Evolutionary conservation across 768 basidiomycete genomes (phyloP).

Genomic region (Clitopilus hobsonii): DNA sequence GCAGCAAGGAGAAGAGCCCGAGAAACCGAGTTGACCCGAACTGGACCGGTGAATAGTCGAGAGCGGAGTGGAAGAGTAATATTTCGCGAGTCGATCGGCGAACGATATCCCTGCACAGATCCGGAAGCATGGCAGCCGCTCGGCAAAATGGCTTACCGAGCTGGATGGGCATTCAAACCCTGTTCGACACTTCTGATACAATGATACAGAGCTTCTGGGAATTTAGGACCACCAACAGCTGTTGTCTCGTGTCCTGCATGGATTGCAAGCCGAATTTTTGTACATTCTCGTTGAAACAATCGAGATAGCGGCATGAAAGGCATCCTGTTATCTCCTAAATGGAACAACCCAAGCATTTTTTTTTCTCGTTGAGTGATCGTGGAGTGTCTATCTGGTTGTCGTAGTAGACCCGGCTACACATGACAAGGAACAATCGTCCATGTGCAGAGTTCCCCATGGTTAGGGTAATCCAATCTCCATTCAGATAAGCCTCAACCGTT

Average conservation of each 20-base stretch:
- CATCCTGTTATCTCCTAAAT: not conserved
- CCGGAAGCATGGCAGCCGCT: not conserved
- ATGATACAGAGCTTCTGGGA: too few relatives aligned
- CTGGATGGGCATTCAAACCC: too few relatives aligned
- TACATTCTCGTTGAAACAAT: not conserved
- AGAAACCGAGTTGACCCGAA: too few relatives aligned
- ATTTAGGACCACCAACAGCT: not conserved
- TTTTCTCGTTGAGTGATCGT: not conserved
- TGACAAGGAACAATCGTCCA: not conserved
- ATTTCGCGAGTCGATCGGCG: not conserved
- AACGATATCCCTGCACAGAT: too few relatives aligned
- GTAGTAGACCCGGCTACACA: not conserved
- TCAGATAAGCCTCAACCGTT: constrained; percentile 4
- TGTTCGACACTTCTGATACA: too few relatives aligned
- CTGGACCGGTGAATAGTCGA: too few relatives aligned
- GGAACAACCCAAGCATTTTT: not conserved
- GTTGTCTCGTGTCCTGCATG: not conserved
- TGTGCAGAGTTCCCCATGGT: not conserved
- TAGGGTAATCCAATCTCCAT: constrained; percentile 4
- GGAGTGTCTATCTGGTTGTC: not conserved
- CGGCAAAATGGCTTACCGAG: not conserved
- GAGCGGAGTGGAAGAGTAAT: not conserved
- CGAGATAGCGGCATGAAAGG: not conserved
- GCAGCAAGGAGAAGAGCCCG: too few relatives aligned
- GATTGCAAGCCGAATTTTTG: not conserved